Percentiles rank a stretch among this genome's conserved stretches.
Evolutionary conservation across 2,329 filamentous ascomycete species (phyloP).

Genomic region (Cytospora leucostoma): DNA sequence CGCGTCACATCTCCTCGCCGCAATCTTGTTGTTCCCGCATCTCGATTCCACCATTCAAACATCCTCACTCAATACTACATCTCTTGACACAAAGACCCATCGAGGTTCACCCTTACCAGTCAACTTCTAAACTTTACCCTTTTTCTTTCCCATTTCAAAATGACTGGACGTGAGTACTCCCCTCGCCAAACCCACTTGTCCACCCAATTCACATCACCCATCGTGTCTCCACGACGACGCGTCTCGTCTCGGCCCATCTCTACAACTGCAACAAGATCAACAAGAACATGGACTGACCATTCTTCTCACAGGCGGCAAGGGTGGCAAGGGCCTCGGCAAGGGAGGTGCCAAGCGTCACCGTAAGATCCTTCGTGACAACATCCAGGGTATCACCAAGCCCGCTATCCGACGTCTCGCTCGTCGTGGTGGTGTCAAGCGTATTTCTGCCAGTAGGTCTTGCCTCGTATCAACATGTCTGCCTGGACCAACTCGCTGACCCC

Average conservation of each 20-base stretch:
- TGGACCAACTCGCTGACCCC: conserved; percentile 25
- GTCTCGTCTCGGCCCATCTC: neutral
- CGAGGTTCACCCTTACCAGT: conserved; percentile 1
- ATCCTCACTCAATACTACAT: conserved; percentile 31
- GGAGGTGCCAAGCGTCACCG: conserved; percentile 98
- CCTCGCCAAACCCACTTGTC: neutral
- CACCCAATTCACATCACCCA: neutral
- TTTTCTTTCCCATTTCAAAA: conserved; percentile 31
- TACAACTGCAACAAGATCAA: neutral
- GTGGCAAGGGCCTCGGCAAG: conserved; percentile 97
- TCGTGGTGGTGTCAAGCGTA: conserved; percentile 99
- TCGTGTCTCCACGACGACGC: conserved; percentile 5
- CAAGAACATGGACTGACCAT: conserved; percentile 2
- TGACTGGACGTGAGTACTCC: conserved; percentile 41
- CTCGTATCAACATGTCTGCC: neutral
- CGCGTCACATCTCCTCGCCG: conserved; percentile 23
- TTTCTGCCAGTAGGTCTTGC: conserved; percentile 76
- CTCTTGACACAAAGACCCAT: conserved; percentile 14
- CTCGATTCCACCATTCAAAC: conserved; percentile 17
- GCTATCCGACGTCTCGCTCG: conserved; percentile 97
- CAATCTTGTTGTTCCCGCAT: conserved; percentile 20
- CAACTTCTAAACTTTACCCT: conserved; percentile 28
- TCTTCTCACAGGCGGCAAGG: conserved; percentile 73
- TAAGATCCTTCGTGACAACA: conserved; percentile 99
- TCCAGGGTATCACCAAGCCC: conserved; percentile 98